phyloP scores from a whole-genome alignment of 257 asterid species.

The Nyctanthes arbortristis region DNA sequence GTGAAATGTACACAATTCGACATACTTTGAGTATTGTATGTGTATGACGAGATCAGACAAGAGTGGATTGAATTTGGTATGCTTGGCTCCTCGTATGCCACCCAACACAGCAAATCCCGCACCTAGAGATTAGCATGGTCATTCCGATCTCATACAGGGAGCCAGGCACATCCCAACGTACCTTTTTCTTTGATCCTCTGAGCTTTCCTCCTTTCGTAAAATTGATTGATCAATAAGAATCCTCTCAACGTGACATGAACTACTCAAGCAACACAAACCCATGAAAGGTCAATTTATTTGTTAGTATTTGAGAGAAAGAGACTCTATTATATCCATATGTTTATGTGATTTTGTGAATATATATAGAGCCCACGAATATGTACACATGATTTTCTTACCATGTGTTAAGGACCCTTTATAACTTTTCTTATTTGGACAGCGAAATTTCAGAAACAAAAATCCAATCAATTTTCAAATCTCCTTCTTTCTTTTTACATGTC shows the following conservation, averaged over 20 bases:
- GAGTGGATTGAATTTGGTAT: background rate
- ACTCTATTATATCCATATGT: too few relatives aligned
- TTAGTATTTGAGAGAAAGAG: background rate
- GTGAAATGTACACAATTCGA: too few relatives aligned
- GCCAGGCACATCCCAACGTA: slow-evolving; percentile 1
- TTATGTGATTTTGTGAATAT: background rate
- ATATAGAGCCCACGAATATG: background rate
- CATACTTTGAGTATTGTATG: too few relatives aligned
- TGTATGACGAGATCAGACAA: background rate
- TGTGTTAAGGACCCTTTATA: background rate
- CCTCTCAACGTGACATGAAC: background rate
- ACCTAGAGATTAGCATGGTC: background rate
- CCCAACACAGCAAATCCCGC: background rate
- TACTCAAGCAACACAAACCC: background rate
- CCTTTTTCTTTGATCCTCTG: background rate
- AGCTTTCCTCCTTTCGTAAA: background rate
- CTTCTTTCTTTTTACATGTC: background rate
- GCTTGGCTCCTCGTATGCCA: slow-evolving; percentile 12
- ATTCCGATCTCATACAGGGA: slow-evolving; percentile 8
- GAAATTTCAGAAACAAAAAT: background rate
- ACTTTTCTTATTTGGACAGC: background rate
- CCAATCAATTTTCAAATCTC: background rate
- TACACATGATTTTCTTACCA: background rate
- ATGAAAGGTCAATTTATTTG: too few relatives aligned
- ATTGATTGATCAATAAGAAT: background rate